These are phyloP conservation scores for Sarcodon aspratus DNA, from an alignment of 768 basidiomycete species.

Conservation along the genomic window DNA sequence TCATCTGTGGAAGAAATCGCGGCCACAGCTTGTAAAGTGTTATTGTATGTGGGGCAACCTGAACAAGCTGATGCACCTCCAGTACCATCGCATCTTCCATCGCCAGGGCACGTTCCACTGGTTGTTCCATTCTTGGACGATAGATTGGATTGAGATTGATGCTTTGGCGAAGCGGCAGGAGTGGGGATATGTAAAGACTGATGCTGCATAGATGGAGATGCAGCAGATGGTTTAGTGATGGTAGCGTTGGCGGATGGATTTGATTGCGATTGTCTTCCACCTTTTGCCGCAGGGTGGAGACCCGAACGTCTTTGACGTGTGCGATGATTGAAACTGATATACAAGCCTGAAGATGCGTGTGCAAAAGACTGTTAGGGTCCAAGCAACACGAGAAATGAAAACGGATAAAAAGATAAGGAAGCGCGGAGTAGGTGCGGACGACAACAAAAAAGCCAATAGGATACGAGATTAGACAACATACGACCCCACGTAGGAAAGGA, in stretches of 20 bases:
- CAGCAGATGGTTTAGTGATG: background rate
- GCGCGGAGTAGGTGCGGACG: constrained; percentile 6
- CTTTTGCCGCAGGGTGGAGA: constrained; percentile 13
- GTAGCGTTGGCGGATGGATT: constrained; percentile 18
- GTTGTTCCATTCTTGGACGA: constrained; percentile 2
- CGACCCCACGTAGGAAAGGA: background rate
- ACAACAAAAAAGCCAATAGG: constrained; percentile 8
- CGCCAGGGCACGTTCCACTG: constrained; percentile 89
- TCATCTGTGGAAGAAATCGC: constrained; percentile 6
- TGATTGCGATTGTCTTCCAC: constrained; percentile 17
- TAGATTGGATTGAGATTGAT: constrained; percentile 5
- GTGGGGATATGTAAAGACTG: constrained; percentile 2
- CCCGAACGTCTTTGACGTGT: constrained; percentile 57
- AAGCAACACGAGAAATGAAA: constrained; percentile 8
- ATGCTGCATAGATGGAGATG: constrained; percentile 9
- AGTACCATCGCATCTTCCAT: constrained; percentile 95
- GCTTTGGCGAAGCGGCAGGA: constrained; percentile 13
- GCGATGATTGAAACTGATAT: constrained; percentile 74
- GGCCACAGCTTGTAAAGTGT: constrained; percentile 40
- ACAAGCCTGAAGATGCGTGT: constrained; percentile 49
- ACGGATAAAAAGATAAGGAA: constrained; percentile 1
- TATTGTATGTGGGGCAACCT: constrained; percentile 97
- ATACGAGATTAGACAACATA: background rate
- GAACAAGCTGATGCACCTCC: constrained; percentile 89
- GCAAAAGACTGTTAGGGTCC: constrained; percentile 19